Evolutionary conservation across 805 yeast species (phyloP), one percentile per base, ranked within the genome.

Genomic region (Wickerhamiella shivajii): DNA sequence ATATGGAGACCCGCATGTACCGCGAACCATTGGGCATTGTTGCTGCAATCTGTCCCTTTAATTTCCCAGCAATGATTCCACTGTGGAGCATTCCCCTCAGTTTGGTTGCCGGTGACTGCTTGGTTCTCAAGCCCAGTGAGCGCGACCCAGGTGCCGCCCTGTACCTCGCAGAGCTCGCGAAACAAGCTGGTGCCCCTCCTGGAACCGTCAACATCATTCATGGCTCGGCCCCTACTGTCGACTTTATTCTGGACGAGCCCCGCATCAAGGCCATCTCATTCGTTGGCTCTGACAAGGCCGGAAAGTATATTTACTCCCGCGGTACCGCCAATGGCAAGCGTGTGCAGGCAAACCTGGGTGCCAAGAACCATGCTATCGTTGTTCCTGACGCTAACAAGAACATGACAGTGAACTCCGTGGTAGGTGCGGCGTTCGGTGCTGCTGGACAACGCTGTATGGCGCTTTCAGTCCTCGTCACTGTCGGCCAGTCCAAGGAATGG

Each of bases 361-460:
- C 85, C 29, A 77, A 77, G 59, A 77, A 77, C 63, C 87, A 77
- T 55, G 67, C 77, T 48, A 66, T 77, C 36, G 70, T 77, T 12
- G 59, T 74, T 41, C 81, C 84, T 12, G 85, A 77, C 47, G 81
- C 83, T 29, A 69, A 74, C 56, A 69, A 71, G 53, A 55, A 59
- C 40, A 70, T 69, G 41, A 67, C 78, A 31, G 58, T 77, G 44
- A 72, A 70, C 50, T 74, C 78, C 36, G 59, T 77, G 30, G 72
- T 64, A 38, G 77, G 81, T 31, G 83, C 85, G 34, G 79, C 83
- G 16, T 77, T 77, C 54, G 83, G 85, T 20, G 84, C 85, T 33
- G 84, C 85, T 13, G 87, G 85, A 41, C 87, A 77, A 63, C 70
- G 84, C 51, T 77, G 87, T 58, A 72, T 77, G 78, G 79, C 81